Conservation (phyloP, 768 basidiomycete genomes). For the Psilocybe tampanensis region DNA sequence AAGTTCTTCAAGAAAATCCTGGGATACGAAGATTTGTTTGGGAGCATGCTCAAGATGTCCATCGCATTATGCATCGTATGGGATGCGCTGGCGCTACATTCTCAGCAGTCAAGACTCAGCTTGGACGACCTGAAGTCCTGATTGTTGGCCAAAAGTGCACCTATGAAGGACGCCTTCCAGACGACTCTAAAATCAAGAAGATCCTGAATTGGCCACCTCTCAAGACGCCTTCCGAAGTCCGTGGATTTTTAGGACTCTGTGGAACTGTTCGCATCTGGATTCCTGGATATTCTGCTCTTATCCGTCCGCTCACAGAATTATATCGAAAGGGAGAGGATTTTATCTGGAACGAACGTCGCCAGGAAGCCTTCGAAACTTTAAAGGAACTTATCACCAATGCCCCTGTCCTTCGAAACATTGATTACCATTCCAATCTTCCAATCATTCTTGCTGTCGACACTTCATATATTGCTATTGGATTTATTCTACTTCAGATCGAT, state of each 20-base stretch:
- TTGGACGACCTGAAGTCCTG: conserved; percentile 4
- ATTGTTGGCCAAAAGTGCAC: conserved; percentile 32
- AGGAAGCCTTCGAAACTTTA: conserved; percentile 10
- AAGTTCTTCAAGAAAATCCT: conserved; percentile 15
- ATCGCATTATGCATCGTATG: conserved; percentile 17
- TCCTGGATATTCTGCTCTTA: conserved; percentile 17
- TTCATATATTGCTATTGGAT: conserved; percentile 8
- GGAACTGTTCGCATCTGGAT: conserved; percentile 29
- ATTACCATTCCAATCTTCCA: conserved; percentile 9
- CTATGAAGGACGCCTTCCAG: conserved; percentile 28
- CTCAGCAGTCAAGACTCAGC: conserved; percentile 29
- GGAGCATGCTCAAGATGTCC: too few relatives aligned
- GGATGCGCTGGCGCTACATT: conserved; percentile 29
- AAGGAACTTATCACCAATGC: conserved; percentile 4
- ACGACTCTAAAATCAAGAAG: conserved; percentile 22
- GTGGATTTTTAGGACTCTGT: conserved; percentile 27
- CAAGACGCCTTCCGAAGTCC: conserved; percentile 11
- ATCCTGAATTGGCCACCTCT: conserved; percentile 25
- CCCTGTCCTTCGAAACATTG: conserved; percentile 13
- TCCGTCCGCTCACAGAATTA: conserved; percentile 21
- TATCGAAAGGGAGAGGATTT: conserved; percentile 26
- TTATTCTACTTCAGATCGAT: conserved; percentile 2
- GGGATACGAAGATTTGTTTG: conserved; percentile 7
- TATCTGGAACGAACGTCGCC: conserved; percentile 26
- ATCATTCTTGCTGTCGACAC: conserved; percentile 19